Conservation (phyloP, 306 rosid genomes). For the Cercis canadensis region DNA sequence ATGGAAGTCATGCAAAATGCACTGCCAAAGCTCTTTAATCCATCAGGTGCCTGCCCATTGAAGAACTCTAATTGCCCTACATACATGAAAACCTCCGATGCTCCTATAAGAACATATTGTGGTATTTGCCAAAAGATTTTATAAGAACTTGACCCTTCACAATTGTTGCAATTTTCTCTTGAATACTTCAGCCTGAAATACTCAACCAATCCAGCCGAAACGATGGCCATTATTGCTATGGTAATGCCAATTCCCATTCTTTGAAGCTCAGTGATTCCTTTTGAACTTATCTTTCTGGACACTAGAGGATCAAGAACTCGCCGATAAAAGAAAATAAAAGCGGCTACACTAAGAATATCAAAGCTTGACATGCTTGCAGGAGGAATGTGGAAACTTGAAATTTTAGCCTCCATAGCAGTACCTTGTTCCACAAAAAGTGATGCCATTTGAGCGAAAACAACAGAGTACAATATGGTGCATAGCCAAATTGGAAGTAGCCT, state of each 20-base stretch:
- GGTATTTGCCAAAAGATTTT: conserved; percentile 84
- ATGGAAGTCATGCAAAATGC: conserved; percentile 87
- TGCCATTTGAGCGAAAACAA: conserved; percentile 89
- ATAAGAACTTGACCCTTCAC: conserved; percentile 58
- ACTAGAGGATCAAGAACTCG: conserved; percentile 58
- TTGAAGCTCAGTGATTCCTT: conserved; percentile 67
- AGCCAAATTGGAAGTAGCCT: conserved; percentile 85
- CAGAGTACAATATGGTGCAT: conserved; percentile 78
- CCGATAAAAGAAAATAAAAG: conserved; percentile 67
- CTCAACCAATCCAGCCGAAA: conserved; percentile 74
- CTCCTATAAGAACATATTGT: conserved; percentile 72
- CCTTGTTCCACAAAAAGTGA: conserved; percentile 91
- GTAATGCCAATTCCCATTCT: conserved; percentile 88
- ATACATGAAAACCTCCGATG: conserved; percentile 88
- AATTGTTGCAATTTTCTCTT: conserved; percentile 31
- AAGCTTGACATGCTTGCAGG: conserved; percentile 92
- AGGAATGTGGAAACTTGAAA: conserved; percentile 69
- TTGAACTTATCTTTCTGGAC: conserved; percentile 38
- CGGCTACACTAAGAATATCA: conserved; percentile 76
- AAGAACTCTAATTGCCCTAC: conserved; percentile 84
- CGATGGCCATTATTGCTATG: conserved; percentile 68
- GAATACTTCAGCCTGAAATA: conserved; percentile 53
- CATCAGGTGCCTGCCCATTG: conserved; percentile 79
- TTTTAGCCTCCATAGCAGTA: conserved; percentile 64
- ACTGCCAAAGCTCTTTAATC: conserved; percentile 84